A percentile compares a stretch with the other conserved stretches of the same genome.
These are phyloP conservation scores for Ricinus communis DNA, from an alignment of 345 rosid genomes.

Conservation along the genomic window DNA sequence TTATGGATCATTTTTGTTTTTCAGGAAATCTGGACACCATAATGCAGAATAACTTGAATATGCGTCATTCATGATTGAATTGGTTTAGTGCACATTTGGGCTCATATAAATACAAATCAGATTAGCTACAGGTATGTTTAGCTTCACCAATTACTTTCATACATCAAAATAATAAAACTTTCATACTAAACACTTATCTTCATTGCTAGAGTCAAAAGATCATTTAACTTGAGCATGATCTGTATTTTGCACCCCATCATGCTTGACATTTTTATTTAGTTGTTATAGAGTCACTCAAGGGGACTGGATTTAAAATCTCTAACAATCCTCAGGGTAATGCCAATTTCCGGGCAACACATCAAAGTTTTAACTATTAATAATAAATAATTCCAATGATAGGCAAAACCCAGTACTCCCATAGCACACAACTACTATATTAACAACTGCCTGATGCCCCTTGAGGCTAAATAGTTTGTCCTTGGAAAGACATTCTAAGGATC, in stretches of 20 bases:
- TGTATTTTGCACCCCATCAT: background rate
- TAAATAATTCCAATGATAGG: background rate
- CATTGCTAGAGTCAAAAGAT: background rate
- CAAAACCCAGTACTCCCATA: background rate
- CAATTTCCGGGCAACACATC: background rate
- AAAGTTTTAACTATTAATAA: background rate
- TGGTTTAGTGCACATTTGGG: background rate
- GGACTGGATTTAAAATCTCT: background rate
- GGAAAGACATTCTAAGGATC: too few relatives aligned
- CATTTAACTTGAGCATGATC: background rate
- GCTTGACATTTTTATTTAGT: background rate
- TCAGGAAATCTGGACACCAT: background rate
- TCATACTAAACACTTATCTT: background rate
- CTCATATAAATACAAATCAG: background rate
- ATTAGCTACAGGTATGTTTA: background rate
- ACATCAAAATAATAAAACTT: background rate
- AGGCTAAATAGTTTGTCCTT: background rate
- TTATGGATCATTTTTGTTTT: background rate
- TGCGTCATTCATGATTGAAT: background rate
- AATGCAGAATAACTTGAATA: too few relatives aligned
- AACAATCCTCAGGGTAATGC: background rate
- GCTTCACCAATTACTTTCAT: background rate
- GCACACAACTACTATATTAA: background rate
- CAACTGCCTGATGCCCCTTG: background rate
- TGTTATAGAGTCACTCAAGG: background rate